Percentiles rank a stretch among this genome's conserved stretches.
phyloP scores from a whole-genome alignment of 73 alveolate genomes.

The Paramecium sexaurelia region DNA sequence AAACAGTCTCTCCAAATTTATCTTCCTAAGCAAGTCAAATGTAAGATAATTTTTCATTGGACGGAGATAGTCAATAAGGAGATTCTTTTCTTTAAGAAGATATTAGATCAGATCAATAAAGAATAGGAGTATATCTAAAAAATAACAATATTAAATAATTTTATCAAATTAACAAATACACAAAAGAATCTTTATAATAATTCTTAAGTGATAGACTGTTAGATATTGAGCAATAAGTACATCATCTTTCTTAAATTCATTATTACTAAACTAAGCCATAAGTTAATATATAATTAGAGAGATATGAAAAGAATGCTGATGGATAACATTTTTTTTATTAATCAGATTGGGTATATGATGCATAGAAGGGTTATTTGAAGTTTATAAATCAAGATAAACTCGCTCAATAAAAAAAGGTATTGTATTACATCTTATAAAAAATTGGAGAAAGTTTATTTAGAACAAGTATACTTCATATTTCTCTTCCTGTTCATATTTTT shows the following conservation, averaged over 20 bases:
- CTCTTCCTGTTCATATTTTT: slow-evolving; percentile 80
- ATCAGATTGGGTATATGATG: slow-evolving; percentile 42
- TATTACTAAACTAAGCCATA: neutral
- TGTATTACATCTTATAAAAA: slow-evolving; percentile 71
- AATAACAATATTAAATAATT: neutral
- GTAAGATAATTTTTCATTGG: neutral
- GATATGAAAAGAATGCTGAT: neutral
- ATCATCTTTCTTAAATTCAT: slow-evolving; percentile 17
- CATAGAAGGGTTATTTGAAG: neutral
- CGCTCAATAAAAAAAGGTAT: slow-evolving; percentile 68
- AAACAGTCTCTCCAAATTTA: neutral
- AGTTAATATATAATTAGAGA: neutral
- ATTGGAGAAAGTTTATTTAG: slow-evolving; percentile 75
- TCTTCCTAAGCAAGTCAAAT: neutral
- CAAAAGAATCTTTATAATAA: neutral
- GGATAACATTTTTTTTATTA: slow-evolving; percentile 18
- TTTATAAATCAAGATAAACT: slow-evolving; percentile 10
- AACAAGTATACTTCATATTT: slow-evolving; percentile 72
- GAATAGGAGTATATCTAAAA: neutral
- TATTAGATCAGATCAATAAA: neutral
- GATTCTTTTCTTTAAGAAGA: slow-evolving; percentile 21
- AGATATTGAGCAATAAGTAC: neutral
- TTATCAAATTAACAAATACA: neutral
- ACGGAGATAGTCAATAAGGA: neutral
- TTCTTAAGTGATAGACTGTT: neutral